These are phyloP conservation scores for Alisma plantagoaquatica DNA, from an alignment of 106 monocot species.

Conservation along the genomic window DNA sequence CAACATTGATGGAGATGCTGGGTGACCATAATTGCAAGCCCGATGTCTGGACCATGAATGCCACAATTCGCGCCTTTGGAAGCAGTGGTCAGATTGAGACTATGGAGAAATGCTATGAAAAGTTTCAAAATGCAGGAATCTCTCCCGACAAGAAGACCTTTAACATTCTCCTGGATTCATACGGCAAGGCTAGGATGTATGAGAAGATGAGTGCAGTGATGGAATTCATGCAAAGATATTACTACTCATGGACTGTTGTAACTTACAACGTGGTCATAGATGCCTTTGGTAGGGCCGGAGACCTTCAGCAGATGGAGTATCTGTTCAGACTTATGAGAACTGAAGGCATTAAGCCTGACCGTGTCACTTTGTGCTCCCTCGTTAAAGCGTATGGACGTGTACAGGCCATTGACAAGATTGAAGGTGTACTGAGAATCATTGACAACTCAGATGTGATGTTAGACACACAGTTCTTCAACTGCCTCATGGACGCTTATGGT, in stretches of 20 bases:
- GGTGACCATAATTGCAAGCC: conserved; percentile 53
- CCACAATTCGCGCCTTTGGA: conserved; percentile 90
- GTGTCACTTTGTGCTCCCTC: conserved; percentile 81
- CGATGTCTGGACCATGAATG: conserved; percentile 98
- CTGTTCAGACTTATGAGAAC: conserved; percentile 92
- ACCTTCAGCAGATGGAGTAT: conserved; percentile 85
- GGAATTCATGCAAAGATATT: conserved; percentile 99
- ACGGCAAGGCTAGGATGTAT: conserved; percentile 74
- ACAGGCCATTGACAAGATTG: conserved; percentile 53
- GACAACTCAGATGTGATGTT: conserved; percentile 78
- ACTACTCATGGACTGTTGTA: conserved; percentile 85
- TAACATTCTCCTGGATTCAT: conserved; percentile 90
- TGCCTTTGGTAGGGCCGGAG: conserved; percentile 85
- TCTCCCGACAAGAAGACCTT: conserved; percentile 83
- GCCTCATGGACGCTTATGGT: conserved; percentile 90
- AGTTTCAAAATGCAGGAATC: conserved; percentile 80
- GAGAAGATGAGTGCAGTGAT: conserved; percentile 96
- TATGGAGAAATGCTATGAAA: conserved; percentile 95
- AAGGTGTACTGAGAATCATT: conserved; percentile 52
- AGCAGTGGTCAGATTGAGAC: conserved; percentile 85
- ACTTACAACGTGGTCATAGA: conserved; percentile 98
- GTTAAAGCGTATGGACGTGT: conserved; percentile 80
- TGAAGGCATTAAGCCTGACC: conserved; percentile 78
- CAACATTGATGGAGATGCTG: conserved; percentile 70
- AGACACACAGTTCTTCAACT: conserved; percentile 81